Evolutionary conservation across 2,329 filamentous ascomycete genomes (phyloP).

Genomic region (Fusarium paranaense): DNA sequence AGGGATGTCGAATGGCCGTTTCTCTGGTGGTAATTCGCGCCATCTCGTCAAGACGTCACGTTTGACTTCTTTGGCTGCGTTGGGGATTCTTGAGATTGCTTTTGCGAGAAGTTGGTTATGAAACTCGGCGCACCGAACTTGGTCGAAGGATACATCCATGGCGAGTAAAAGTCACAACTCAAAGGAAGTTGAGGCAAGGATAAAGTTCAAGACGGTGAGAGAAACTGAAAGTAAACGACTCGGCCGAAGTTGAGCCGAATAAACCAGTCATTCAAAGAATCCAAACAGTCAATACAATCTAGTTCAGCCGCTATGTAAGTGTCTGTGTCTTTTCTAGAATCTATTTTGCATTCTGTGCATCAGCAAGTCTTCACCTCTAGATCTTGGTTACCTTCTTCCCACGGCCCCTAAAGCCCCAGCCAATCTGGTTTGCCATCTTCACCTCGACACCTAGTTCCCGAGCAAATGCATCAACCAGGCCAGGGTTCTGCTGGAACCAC

Average conservation of each 20-base stretch:
- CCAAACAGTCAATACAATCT: accelerated
- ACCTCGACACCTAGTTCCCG: slow-evolving; percentile 62
- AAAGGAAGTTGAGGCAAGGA: background rate
- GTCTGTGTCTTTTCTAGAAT: background rate
- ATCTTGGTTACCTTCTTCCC: slow-evolving; percentile 2
- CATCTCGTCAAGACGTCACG: background rate
- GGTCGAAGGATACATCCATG: background rate
- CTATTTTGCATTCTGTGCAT: background rate
- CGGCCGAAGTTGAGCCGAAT: background rate
- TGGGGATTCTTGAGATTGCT: background rate
- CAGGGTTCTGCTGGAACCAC: slow-evolving; percentile 69
- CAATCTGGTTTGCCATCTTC: slow-evolving; percentile 63
- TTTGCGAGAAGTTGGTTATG: background rate
- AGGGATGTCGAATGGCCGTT: background rate
- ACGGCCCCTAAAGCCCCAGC: slow-evolving; percentile 63
- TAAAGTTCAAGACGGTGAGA: background rate
- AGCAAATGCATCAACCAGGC: slow-evolving; percentile 64
- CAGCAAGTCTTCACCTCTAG: background rate
- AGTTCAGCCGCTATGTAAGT: background rate
- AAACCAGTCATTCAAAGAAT: background rate
- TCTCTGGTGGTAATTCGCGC: background rate
- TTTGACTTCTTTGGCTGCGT: background rate
- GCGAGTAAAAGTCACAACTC: background rate
- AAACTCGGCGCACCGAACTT: background rate
- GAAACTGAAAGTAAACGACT: background rate